Percentiles rank a stretch among this genome's conserved stretches.
Conservation (phyloP, 2,329 filamentous ascomycete genomes). For the Juglanconis sp. region DNA sequence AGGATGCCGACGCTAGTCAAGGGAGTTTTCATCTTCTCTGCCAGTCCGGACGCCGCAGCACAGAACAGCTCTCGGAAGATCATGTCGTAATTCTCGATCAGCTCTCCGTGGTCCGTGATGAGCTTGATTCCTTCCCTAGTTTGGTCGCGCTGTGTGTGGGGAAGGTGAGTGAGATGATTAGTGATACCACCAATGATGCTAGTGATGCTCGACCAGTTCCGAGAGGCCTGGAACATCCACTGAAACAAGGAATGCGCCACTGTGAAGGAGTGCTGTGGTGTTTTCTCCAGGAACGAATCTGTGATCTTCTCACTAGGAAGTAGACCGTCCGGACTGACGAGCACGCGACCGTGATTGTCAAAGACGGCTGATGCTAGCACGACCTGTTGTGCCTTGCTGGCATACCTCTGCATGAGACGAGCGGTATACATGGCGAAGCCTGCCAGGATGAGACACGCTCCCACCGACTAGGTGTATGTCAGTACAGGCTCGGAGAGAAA, state of each 20-base stretch:
- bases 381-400: constrained; percentile 59
- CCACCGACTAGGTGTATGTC: constrained; percentile 50
- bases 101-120: constrained; percentile 51
- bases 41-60: constrained; percentile 71
- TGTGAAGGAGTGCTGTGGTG: constrained; percentile 65
- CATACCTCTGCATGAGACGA: constrained; percentile 50
- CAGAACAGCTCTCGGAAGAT: constrained; percentile 84
- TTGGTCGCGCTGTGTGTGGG: constrained; percentile 34
- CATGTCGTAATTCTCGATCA: constrained; percentile 67
- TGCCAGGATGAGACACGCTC: constrained; percentile 59
- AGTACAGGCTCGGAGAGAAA: constrained; percentile 4
- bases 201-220: constrained; percentile 69
- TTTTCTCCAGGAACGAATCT: constrained; percentile 68
- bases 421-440: constrained; percentile 52
- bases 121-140: constrained; percentile 40
- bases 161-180: constrained; percentile 58
- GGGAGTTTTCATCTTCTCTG: constrained; percentile 60
- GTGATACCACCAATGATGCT: constrained; percentile 71
- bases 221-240: constrained; percentile 80
- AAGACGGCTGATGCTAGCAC: constrained; percentile 62
- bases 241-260: constrained; percentile 76
- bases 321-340: constrained; percentile 67
- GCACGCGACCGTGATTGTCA: constrained; percentile 60
- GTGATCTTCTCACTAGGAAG: constrained; percentile 75
- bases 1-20: constrained; percentile 64